Percentiles rank a stretch among this genome's conserved stretches.
These are phyloP conservation scores for Diaporthe capsici DNA, from an alignment of 2,329 filamentous ascomycete genomes.

Conservation along the genomic window DNA sequence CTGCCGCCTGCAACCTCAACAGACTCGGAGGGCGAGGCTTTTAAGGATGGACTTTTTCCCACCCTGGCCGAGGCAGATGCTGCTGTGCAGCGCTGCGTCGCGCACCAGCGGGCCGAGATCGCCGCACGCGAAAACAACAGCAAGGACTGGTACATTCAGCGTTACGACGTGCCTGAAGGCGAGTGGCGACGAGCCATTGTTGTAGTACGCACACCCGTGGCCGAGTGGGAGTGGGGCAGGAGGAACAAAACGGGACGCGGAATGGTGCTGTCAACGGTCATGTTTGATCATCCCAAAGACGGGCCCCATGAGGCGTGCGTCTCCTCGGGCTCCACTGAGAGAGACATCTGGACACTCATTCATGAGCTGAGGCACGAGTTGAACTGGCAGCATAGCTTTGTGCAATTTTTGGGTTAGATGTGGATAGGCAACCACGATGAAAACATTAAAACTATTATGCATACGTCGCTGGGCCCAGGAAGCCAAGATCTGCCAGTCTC, in stretches of 20 bases:
- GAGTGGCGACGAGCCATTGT: conserved; percentile 13
- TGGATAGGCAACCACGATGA: background rate
- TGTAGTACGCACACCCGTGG: conserved; percentile 23
- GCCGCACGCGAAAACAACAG: conserved; percentile 7
- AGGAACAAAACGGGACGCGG: conserved; percentile 8
- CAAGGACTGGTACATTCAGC: conserved; percentile 34
- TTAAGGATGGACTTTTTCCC: background rate
- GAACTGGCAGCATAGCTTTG: conserved; percentile 32
- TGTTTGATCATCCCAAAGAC: conserved; percentile 11
- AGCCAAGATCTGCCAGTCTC: conserved; percentile 39
- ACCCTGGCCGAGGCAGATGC: conserved; percentile 9
- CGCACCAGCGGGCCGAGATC: conserved; percentile 34
- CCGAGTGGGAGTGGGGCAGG: conserved; percentile 20
- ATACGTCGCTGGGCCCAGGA: background rate
- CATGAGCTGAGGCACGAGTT: conserved; percentile 23
- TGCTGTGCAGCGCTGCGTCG: conserved; percentile 25
- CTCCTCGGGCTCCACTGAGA: conserved; percentile 5
- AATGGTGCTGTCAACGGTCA: conserved; percentile 22
- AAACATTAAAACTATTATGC: background rate
- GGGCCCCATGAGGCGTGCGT: conserved; percentile 12
- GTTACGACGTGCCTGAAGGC: conserved; percentile 21
- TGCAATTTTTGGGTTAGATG: conserved; percentile 26
- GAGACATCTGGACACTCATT: background rate
- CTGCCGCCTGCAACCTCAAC: conserved; percentile 13
- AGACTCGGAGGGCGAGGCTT: background rate